These are phyloP conservation scores for Camelina hispida DNA, from an alignment of 345 rosid genomes.

Conservation along the genomic window DNA sequence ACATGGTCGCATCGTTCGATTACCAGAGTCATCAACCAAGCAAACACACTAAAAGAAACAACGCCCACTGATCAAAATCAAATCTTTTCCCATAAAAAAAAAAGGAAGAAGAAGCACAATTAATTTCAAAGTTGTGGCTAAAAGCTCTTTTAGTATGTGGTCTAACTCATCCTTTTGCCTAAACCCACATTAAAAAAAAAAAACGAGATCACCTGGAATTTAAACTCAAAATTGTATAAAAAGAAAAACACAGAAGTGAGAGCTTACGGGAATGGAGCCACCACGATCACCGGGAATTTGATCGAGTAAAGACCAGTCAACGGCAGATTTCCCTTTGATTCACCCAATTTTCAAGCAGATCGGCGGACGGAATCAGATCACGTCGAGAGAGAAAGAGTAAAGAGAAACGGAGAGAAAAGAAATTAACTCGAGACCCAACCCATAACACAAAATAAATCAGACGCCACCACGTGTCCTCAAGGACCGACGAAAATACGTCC, in stretches of 20 bases:
- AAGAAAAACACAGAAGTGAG: neutral
- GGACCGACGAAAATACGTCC: too few species aligned
- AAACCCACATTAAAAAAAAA: too few species aligned
- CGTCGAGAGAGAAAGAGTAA: too few species aligned
- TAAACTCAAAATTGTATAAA: too few species aligned
- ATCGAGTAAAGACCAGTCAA: constrained; percentile 75
- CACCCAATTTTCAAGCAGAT: too few species aligned
- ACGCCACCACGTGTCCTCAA: too few species aligned
- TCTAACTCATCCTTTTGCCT: constrained; percentile 61
- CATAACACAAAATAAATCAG: too few species aligned
- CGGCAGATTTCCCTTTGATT: too few species aligned
- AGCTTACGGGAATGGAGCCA: constrained; percentile 78
- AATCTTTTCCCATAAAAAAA: constrained; percentile 10
- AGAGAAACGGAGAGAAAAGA: too few species aligned
- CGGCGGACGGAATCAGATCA: too few species aligned
- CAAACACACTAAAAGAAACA: constrained; percentile 75
- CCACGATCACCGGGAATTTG: constrained; percentile 88
- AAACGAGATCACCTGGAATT: neutral
- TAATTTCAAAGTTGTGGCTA: neutral
- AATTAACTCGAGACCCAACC: too few species aligned
- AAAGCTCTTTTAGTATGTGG: constrained; percentile 60
- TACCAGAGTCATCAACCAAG: constrained; percentile 82
- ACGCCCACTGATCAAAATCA: constrained; percentile 5
- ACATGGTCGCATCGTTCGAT: constrained; percentile 96
- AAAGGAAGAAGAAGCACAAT: neutral